Percentiles rank a stretch among this genome's conserved stretches.
Conservation (phyloP, 139 green algal species). For the Micractinium sp. region DNA sequence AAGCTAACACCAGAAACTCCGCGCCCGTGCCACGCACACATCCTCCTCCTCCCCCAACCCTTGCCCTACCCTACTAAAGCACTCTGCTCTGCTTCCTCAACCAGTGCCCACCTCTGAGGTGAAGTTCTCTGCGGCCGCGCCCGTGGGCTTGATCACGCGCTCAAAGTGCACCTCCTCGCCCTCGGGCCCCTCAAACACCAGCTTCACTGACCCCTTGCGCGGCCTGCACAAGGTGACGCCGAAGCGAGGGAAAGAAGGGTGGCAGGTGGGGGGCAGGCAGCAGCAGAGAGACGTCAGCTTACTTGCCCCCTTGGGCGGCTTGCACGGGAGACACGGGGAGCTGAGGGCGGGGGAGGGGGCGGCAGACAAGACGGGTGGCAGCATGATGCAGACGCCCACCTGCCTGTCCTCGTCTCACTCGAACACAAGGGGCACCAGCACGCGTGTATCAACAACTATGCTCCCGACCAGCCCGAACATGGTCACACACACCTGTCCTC, state of each 20-base stretch:
- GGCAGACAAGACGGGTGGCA: too few species aligned
- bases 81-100: background rate
- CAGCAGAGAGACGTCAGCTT: background rate
- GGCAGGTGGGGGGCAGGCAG: background rate
- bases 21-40: too few species aligned
- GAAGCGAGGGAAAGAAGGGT: background rate
- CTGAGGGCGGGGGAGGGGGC: too few species aligned
- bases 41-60: background rate
- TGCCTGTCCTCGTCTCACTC: too few species aligned
- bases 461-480: too few species aligned
- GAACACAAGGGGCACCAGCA: too few species aligned
- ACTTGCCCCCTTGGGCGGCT: too few species aligned
- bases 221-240: slow-evolving; percentile 31
- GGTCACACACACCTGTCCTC: slow-evolving; percentile 40
- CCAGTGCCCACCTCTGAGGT: background rate
- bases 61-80: background rate
- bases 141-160: slow-evolving; percentile 72
- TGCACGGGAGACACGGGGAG: too few species aligned
- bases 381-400: too few species aligned
- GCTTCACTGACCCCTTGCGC: slow-evolving; percentile 70
- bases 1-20: too few species aligned
- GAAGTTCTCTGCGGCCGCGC: slow-evolving; percentile 36
- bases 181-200: slow-evolving; percentile 72
- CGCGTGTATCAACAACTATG: too few species aligned
- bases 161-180: slow-evolving; percentile 81